A percentile compares a stretch with the other conserved stretches of the same genome.
phyloP scores from a whole-genome alignment of 1,284 basidiomycete genomes.

The Ceratobasidium papillatum region DNA sequence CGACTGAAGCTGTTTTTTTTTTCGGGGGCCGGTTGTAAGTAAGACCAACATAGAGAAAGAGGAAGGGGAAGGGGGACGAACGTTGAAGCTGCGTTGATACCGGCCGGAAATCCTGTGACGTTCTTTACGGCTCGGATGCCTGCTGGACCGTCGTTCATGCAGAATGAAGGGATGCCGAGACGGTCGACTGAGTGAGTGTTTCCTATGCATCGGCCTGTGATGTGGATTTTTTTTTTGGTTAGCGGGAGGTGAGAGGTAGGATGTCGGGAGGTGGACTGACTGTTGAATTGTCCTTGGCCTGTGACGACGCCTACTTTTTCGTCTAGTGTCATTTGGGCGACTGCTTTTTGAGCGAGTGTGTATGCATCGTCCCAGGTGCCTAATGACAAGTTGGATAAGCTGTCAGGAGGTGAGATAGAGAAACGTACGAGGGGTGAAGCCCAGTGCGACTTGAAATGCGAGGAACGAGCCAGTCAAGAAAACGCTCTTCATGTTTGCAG shows the following conservation, averaged over 20 bases:
- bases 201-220: slow-evolving; percentile 33
- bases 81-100: slow-evolving; percentile 38
- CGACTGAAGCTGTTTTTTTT: slow-evolving; percentile 26
- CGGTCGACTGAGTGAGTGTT: slow-evolving; percentile 36
- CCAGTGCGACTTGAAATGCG: not conserved
- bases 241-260: not conserved
- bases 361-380: slow-evolving; percentile 41
- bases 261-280: not conserved
- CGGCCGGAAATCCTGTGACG: slow-evolving; percentile 34
- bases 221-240: too few species aligned
- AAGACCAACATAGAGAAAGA: not conserved
- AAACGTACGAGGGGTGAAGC: slow-evolving; percentile 25
- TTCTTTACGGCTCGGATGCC: slow-evolving; percentile 37
- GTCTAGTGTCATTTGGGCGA: slow-evolving; percentile 42
- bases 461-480: not conserved
- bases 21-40: too few species aligned
- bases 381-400: not conserved
- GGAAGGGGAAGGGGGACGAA: not conserved
- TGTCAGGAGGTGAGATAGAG: not conserved
- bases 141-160: slow-evolving; percentile 38
- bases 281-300: slow-evolving; percentile 40
- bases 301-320: slow-evolving; percentile 42
- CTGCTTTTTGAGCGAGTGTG: slow-evolving; percentile 22
- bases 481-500: not conserved
- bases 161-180: slow-evolving; percentile 28